Evolutionary conservation across 1,139 yeast genomes (phyloP).

Genomic region (Geotrichum macrosporum): DNA sequence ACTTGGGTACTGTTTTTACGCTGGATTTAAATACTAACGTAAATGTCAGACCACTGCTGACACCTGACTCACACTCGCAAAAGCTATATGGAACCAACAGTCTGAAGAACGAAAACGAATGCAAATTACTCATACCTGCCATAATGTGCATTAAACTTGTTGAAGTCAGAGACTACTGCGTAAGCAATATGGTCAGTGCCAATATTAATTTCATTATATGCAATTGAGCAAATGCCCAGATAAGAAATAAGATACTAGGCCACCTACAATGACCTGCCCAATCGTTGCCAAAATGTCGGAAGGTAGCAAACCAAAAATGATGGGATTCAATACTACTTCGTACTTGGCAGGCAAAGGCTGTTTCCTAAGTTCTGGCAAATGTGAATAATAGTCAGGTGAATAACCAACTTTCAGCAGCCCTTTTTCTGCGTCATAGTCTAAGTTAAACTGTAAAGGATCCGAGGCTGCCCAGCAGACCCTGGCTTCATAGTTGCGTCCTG

Average conservation of each 20-base stretch:
- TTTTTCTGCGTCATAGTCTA: constrained; percentile 23
- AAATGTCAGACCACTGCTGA: no score
- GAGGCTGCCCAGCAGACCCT: constrained; percentile 41
- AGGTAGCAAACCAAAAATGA: constrained; percentile 28
- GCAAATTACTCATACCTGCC: no score
- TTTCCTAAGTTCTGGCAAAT: constrained; percentile 19
- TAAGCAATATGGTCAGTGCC: background rate
- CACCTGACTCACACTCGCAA: no score
- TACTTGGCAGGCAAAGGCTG: constrained; percentile 27
- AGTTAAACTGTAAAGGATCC: constrained; percentile 32
- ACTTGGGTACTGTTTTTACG: no score
- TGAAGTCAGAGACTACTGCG: no score
- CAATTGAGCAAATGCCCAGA: background rate
- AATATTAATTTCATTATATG: background rate
- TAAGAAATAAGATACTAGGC: background rate
- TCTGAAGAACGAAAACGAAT: no score
- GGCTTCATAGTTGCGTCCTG: constrained; percentile 31
- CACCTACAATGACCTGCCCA: constrained; percentile 21
- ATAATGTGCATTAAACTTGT: no score
- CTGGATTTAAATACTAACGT: no score
- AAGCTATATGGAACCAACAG: no score
- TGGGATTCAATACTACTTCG: constrained; percentile 28
- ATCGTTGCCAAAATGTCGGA: constrained; percentile 28
- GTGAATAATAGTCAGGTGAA: constrained; percentile 15
- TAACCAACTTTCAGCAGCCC: constrained; percentile 10